Conservation (phyloP, 1,284 basidiomycete genomes). For the Pseudozyma pruni region DNA sequence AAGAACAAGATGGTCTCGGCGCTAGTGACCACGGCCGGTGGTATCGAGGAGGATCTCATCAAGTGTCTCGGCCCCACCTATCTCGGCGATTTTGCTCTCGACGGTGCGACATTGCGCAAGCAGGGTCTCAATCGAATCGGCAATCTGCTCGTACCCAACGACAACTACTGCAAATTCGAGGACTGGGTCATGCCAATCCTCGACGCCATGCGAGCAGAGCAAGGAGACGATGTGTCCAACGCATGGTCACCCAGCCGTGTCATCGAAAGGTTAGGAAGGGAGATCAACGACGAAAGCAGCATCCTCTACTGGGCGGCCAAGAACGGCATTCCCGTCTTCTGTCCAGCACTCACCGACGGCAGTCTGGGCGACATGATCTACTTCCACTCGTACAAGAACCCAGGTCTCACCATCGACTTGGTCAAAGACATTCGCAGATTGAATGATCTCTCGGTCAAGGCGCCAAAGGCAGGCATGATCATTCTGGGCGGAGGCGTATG, state of each 20-base stretch:
- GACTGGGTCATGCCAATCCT: constrained; percentile 98
- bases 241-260: constrained; percentile 93
- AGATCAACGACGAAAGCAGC: constrained; percentile 91
- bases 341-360: constrained; percentile 96
- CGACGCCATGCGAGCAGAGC: constrained; percentile 89
- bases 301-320: constrained; percentile 97
- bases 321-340: constrained; percentile 99
- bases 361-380: constrained; percentile 99
- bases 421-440: constrained; percentile 91
- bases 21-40: constrained; percentile 96
- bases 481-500: constrained; percentile 97
- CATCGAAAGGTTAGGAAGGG: constrained; percentile 89
- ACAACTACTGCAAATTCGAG: constrained; percentile 99
- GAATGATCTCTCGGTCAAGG: constrained; percentile 88
- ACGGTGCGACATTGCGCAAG: constrained; percentile 85
- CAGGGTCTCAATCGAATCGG: constrained; percentile 95
- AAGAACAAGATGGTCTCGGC: constrained; percentile 90
- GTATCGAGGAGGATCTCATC: constrained; percentile 98
- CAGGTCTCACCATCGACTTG: constrained; percentile 90
- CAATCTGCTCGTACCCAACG: constrained; percentile 97
- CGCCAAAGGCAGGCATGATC: constrained; percentile 97
- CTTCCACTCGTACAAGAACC: constrained; percentile 83
- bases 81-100: constrained; percentile 85
- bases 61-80: constrained; percentile 97
- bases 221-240: constrained; percentile 74